These are phyloP conservation scores for Gnomoniopsis sp. DNA, from an alignment of 2,329 filamentous ascomycete genomes.

Conservation along the genomic window DNA sequence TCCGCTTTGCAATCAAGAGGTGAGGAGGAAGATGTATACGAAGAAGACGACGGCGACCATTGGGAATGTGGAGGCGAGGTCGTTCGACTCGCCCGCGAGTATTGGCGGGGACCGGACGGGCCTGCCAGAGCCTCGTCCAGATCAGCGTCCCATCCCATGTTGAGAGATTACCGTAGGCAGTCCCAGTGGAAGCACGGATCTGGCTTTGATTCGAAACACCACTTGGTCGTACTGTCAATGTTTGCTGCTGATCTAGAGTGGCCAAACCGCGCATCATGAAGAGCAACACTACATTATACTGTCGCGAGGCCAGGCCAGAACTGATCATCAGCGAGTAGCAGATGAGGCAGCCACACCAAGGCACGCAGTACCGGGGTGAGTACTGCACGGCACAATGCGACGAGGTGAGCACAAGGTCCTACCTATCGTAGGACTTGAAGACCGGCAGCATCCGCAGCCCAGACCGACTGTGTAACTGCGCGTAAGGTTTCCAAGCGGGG, in stretches of 20 bases:
- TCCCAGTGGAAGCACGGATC: background rate
- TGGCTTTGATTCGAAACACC: background rate
- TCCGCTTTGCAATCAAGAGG: constrained; percentile 2
- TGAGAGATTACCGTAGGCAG: background rate
- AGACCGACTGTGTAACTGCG: too few species aligned
- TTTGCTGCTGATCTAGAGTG: background rate
- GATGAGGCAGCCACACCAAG: too few species aligned
- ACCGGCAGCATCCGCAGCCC: too few species aligned
- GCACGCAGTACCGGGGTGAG: too few species aligned
- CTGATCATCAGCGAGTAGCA: too few species aligned
- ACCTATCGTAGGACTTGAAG: too few species aligned
- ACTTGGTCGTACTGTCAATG: background rate
- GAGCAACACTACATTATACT: background rate
- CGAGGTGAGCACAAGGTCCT: too few species aligned
- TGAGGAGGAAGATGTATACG: background rate
- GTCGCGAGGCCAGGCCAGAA: too few species aligned
- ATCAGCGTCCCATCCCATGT: constrained; percentile 12
- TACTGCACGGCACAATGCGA: too few species aligned
- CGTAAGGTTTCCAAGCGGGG: too few species aligned
- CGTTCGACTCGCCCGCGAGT: background rate
- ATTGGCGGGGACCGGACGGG: constrained; percentile 7
- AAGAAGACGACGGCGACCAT: constrained; percentile 1
- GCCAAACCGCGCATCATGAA: background rate
- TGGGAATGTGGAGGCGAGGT: background rate
- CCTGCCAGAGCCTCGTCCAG: constrained; percentile 12